Evolutionary conservation across 345 rosid species (phyloP).

Genomic region (Ceriops tagal): DNA sequence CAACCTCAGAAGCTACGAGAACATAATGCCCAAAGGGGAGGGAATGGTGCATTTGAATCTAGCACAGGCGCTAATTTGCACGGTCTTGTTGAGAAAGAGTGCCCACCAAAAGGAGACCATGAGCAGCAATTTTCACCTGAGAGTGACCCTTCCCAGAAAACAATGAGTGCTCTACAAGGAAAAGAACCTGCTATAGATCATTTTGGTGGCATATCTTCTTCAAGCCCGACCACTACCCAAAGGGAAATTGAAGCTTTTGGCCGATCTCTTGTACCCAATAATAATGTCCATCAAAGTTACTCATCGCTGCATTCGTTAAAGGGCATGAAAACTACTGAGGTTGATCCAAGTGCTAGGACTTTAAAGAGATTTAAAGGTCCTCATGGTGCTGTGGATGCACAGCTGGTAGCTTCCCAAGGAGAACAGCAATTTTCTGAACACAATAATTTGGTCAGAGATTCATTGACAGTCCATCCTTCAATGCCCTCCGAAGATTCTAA

Average conservation of each 20-base stretch:
- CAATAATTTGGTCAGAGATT: slow-evolving; percentile 34
- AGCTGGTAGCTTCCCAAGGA: slow-evolving; percentile 32
- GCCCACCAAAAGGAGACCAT: slow-evolving; percentile 28
- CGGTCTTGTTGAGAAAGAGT: slow-evolving; percentile 37
- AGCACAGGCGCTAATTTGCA: slow-evolving; percentile 34
- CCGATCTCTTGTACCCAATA: slow-evolving; percentile 47
- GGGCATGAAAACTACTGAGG: slow-evolving; percentile 48
- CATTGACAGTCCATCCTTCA: slow-evolving; percentile 19
- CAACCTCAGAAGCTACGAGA: slow-evolving; percentile 35
- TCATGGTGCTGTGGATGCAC: slow-evolving; percentile 40
- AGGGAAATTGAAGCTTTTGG: slow-evolving; percentile 60
- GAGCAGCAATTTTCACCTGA: slow-evolving; percentile 23
- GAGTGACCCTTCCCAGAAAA: slow-evolving; percentile 24
- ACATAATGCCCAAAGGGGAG: slow-evolving; percentile 37
- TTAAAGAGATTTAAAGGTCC: slow-evolving; percentile 49
- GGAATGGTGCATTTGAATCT: slow-evolving; percentile 31
- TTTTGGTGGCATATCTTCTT: slow-evolving; percentile 29
- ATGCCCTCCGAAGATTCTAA: slow-evolving; percentile 36
- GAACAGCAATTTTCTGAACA: slow-evolving; percentile 40
- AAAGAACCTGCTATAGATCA: slow-evolving; percentile 28
- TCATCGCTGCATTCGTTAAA: slow-evolving; percentile 50
- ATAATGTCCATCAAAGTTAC: slow-evolving; percentile 35
- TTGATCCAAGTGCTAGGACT: slow-evolving; percentile 43
- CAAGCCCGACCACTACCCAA: slow-evolving; percentile 33
- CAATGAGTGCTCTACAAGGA: slow-evolving; percentile 19